Conservation (phyloP, 768 basidiomycete species). For the Rhizopogon vesiculosus region DNA sequence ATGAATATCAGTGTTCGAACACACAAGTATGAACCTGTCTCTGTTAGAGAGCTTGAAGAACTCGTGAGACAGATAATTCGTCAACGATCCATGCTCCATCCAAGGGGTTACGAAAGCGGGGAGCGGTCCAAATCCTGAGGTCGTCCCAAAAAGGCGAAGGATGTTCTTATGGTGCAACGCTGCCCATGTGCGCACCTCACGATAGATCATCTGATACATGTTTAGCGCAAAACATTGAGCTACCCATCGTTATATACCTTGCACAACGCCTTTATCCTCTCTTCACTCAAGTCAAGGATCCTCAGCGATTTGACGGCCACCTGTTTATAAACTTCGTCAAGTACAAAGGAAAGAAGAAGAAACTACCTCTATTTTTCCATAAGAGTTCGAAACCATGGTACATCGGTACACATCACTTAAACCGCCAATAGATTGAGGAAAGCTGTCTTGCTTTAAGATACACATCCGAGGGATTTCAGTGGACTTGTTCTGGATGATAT, state of each 20-base stretch:
- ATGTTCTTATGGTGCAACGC: constrained; percentile 11
- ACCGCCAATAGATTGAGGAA: background rate
- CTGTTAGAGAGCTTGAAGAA: background rate
- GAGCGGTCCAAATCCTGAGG: constrained; percentile 15
- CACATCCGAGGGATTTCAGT: background rate
- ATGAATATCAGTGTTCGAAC: background rate
- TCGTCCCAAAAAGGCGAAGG: constrained; percentile 15
- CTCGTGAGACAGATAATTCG: constrained; percentile 8
- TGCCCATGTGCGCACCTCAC: background rate
- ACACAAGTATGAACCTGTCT: constrained; percentile 12
- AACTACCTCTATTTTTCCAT: constrained; percentile 1
- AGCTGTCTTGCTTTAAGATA: background rate
- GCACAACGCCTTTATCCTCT: background rate
- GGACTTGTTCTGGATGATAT: background rate
- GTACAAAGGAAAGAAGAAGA: background rate
- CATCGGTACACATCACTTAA: background rate
- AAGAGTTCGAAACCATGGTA: background rate
- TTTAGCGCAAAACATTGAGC: background rate
- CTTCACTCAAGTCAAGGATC: background rate
- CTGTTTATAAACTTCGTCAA: background rate
- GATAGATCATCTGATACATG: background rate
- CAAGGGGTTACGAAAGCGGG: constrained; percentile 20
- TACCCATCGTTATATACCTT: background rate
- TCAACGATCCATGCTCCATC: constrained; percentile 21
- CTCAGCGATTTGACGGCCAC: background rate